Base-by-base conservation (phyloP, 2,329 filamentous ascomycete genomes). In the Colletotrichum gloeosporioides region DNA sequence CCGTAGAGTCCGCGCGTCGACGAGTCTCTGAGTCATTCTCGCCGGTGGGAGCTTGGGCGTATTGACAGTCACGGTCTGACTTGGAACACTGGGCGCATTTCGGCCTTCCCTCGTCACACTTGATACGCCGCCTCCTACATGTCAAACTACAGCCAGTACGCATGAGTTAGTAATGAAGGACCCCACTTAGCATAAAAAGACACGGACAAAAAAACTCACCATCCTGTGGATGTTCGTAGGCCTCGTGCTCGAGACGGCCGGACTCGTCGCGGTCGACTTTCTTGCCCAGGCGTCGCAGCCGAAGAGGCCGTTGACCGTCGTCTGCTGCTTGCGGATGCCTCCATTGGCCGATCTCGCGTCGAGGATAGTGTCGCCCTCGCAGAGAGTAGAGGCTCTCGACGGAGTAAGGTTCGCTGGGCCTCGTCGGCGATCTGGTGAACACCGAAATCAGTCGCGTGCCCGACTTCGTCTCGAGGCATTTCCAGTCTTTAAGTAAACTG, bases 71-170 rank as follows among this genome's bases (percentile, higher is more conserved):
- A 15, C 73, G 68, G 3, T 71, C 73, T 16, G 68, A 71, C 12
- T 78, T 77, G 34, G 76, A 78, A 76, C 84, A 85, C 71, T 84
- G 82, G 53, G 76, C 69, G 59, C 83, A 85, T 12, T 73, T 76
- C 5, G 84, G 84, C 34, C 79, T 80, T 55, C 75, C 78, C 77
- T 85, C 84, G 68, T 85, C 84, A 55, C 73, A 75, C 79, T 85
- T 85, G 78, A 85, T 81, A 75, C 82, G 83, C 32, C 83, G 80
- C 34, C 80, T 77, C 18, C 84, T 83, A 76, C 84, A 85, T 5
- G 84, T 83, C 82, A 82, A 83, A 70, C 84, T 71, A n/a, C 27
- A 69, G 10, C 6, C 31, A 39, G 13, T 10, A 15, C 16, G 31
- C 15, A 16, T 10, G 39, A 16, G 12, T 59, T 29, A 59, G 53